Conservation (phyloP, 306 rosid genomes). For the Rosa multiflora region DNA sequence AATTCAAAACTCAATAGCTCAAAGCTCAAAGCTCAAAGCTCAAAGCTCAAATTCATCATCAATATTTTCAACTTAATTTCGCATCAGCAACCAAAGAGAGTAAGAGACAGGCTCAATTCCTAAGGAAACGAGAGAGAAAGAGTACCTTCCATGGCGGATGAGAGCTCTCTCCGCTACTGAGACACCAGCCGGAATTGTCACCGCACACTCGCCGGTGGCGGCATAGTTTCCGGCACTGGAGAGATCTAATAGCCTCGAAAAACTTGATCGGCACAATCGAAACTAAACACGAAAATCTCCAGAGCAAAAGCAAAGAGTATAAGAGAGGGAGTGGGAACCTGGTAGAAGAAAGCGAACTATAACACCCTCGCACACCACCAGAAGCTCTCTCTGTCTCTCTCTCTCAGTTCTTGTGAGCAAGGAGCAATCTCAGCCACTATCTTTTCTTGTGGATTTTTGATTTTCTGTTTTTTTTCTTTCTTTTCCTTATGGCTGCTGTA, state of each 20-base stretch:
- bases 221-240: conserved; percentile 42
- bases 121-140: not conserved
- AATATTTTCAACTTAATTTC: not conserved
- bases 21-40: not conserved
- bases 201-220: conserved; percentile 27
- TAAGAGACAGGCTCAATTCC: not conserved
- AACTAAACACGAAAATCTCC: not conserved
- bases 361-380: conserved; percentile 6
- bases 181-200: conserved; percentile 23
- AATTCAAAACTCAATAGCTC: not conserved
- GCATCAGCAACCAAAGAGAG: conserved; percentile 57
- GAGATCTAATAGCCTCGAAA: not conserved
- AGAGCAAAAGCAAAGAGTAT: not conserved
- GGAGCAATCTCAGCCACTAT: conserved; percentile 89
- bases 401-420: conserved; percentile 17
- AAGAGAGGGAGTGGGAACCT: conserved; percentile 10
- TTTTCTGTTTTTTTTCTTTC: not conserved
- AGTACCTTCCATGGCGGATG: conserved; percentile 50
- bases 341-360: not conserved
- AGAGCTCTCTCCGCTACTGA: conserved; percentile 1
- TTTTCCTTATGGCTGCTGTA: conserved; percentile 38
- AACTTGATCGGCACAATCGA: conserved; percentile 27
- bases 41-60: not conserved
- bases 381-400: conserved; percentile 8
- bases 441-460: conserved; percentile 43